Percentiles rank a stretch among this genome's conserved stretches.
Evolutionary conservation across 2,329 filamentous ascomycete genomes (phyloP).

Genomic region (Clarireedia hainanense): DNA sequence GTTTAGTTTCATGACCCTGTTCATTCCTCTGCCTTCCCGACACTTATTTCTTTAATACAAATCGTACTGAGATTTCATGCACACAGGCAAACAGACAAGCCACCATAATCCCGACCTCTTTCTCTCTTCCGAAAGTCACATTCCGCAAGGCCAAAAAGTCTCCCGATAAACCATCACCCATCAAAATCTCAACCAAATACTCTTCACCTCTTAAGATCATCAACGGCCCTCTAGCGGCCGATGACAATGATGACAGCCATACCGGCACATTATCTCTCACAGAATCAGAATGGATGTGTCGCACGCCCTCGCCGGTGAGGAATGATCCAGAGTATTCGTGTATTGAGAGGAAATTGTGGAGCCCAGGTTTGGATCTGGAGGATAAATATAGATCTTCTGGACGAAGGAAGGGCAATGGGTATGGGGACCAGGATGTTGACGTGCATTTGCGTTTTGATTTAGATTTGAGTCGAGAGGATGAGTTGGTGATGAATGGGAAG

Average conservation of each 20-base stretch:
- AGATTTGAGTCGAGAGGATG: neutral
- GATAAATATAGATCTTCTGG: neutral
- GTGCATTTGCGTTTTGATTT: neutral
- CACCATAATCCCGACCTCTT: conserved; percentile 4
- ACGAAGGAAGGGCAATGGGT: neutral
- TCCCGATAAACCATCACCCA: neutral
- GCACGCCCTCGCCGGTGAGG: conserved; percentile 16
- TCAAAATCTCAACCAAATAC: neutral
- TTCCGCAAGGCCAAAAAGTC: conserved; percentile 11
- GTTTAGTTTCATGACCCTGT: neutral
- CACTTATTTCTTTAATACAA: neutral
- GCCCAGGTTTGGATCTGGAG: neutral
- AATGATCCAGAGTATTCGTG: neutral
- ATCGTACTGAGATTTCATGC: neutral
- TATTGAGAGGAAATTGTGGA: conserved; percentile 5
- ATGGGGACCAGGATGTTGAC: neutral
- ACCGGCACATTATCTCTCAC: conserved; percentile 16
- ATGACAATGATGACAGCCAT: conserved; percentile 5
- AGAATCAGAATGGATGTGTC: conserved; percentile 24
- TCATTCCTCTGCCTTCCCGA: neutral
- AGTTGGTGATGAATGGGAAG: neutral
- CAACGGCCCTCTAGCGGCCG: neutral
- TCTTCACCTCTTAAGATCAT: neutral
- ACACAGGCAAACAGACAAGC: conserved; percentile 9
- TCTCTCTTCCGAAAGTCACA: conserved; percentile 16